Percentiles rank a stretch among this genome's conserved stretches.
phyloP scores from a whole-genome alignment of 225 moss, liverwort and hornwort genomes.

The Polytrichum formosum region DNA sequence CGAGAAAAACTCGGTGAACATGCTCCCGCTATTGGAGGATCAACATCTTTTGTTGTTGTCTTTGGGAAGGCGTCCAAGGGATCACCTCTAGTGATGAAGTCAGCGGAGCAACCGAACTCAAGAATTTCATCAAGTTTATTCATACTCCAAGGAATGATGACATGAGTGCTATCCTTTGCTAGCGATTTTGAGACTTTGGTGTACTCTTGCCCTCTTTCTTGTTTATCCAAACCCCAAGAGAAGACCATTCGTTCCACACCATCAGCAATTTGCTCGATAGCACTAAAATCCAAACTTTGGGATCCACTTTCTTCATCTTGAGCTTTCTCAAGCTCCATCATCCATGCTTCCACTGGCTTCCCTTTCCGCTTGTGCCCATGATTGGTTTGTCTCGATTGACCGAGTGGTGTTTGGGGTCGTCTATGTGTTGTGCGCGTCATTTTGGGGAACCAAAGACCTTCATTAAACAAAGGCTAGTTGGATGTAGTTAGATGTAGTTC shows the following conservation, averaged over 20 bases:
- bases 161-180: conserved; percentile 15
- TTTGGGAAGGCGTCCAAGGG: not conserved
- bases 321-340: conserved; percentile 47
- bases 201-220: conserved; percentile 35
- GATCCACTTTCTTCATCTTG: conserved; percentile 45
- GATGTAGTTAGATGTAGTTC: too few relatives aligned
- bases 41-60: too few relatives aligned
- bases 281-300: conserved; percentile 26
- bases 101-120: conserved; percentile 5
- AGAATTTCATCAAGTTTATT: conserved; percentile 1
- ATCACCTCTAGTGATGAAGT: not conserved
- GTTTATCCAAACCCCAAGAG: conserved; percentile 32
- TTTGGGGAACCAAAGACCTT: not conserved
- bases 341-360: conserved; percentile 46
- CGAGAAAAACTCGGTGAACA: not conserved
- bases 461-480: too few relatives aligned
- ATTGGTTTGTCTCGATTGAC: conserved; percentile 25
- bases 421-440: conserved; percentile 25
- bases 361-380: conserved; percentile 54
- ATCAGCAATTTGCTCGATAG: conserved; percentile 44
- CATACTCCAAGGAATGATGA: conserved; percentile 26
- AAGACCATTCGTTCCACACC: conserved; percentile 54
- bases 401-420: not conserved
- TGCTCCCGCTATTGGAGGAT: not conserved
- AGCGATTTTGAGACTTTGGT: conserved; percentile 30